phyloP scores from a whole-genome alignment of 208 protist species.

The Balamuthia mandrillaris region DNA sequence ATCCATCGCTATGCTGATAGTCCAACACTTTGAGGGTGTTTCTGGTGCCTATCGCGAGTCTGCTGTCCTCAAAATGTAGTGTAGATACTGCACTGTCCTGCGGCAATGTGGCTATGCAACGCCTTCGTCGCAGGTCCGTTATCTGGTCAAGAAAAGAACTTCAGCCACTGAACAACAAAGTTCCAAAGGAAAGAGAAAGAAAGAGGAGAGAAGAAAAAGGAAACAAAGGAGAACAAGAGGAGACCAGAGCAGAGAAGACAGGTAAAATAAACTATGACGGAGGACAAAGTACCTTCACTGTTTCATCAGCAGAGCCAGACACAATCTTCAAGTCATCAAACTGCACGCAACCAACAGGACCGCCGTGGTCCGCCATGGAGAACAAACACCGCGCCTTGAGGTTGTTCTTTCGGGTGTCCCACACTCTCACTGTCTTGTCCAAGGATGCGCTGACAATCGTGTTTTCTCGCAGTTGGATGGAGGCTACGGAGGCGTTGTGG shows the following conservation, averaged over 20 bases:
- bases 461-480: background rate
- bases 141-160: background rate
- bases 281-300: background rate
- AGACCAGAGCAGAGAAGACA: too few species aligned
- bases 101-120: background rate
- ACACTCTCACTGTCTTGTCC: background rate
- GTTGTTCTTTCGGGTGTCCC: background rate
- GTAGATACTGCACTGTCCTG: constrained; percentile 1
- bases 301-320: background rate
- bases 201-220: too few species aligned
- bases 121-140: background rate
- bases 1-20: too few species aligned
- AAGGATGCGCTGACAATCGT: background rate
- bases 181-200: too few species aligned
- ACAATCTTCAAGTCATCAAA: background rate
- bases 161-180: background rate
- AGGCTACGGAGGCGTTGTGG: background rate
- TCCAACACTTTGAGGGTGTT: constrained; percentile 1
- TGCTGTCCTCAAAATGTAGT: background rate
- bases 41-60: background rate
- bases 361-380: background rate
- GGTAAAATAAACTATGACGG: too few species aligned
- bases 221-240: too few species aligned
- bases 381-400: too few species aligned
- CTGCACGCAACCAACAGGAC: background rate